Conservation (phyloP, 352 stramenopile species). For the Pythium oligandrum region DNA sequence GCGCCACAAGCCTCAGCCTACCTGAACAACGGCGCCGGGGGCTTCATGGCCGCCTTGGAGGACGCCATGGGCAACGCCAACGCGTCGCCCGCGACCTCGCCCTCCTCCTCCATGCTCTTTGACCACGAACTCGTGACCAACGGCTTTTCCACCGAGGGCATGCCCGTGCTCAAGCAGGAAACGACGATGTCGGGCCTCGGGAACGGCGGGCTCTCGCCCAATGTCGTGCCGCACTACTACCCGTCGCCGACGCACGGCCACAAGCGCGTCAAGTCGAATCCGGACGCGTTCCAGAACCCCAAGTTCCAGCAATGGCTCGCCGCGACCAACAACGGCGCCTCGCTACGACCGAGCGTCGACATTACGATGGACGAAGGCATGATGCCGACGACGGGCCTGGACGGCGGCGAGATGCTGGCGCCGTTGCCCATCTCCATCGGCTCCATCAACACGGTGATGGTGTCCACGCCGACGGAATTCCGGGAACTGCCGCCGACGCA, state of each 20-base stretch:
- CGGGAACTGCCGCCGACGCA: not conserved
- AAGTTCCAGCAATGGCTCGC: slow-evolving; percentile 20
- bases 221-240: slow-evolving; percentile 11
- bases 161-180: not conserved
- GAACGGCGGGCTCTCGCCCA: not conserved
- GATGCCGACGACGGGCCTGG: slow-evolving; percentile 16
- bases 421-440: slow-evolving; percentile 24
- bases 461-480: slow-evolving; percentile 18
- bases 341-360: slow-evolving; percentile 17
- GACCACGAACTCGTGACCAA: slow-evolving; percentile 23
- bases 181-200: not conserved
- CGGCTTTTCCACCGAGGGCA: not conserved
- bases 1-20: not conserved
- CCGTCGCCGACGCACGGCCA: slow-evolving; percentile 21
- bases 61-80: slow-evolving; percentile 1
- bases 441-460: slow-evolving; percentile 20
- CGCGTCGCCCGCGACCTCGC: not conserved
- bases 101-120: slow-evolving; percentile 20
- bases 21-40: slow-evolving; percentile 10
- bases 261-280: slow-evolving; percentile 28
- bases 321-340: slow-evolving; percentile 4
- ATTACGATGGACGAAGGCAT: not conserved
- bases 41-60: slow-evolving; percentile 20
- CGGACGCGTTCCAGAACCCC: slow-evolving; percentile 22
- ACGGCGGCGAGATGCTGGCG: slow-evolving; percentile 11